Evolutionary conservation across 2,329 filamentous ascomycete genomes (phyloP).

Genomic region (Aspergillus eucalypticola): DNA sequence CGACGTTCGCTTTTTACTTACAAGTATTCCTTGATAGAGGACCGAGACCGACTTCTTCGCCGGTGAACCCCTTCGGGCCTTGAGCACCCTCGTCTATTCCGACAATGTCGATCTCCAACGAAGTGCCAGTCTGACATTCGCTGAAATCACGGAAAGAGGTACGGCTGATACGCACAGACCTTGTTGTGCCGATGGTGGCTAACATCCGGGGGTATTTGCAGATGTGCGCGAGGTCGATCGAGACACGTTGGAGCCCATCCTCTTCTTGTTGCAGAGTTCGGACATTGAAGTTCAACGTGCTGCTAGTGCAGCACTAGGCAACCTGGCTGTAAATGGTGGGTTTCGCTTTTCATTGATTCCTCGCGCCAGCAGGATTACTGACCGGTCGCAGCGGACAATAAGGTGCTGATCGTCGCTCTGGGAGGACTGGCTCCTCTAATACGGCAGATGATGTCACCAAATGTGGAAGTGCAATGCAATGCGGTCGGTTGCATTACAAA

Average conservation of each 20-base stretch:
- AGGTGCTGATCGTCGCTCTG: constrained; percentile 90
- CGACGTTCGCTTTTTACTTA: constrained; percentile 18
- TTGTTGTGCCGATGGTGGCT: neutral
- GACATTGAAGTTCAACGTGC: constrained; percentile 97
- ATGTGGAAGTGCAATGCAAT: constrained; percentile 99
- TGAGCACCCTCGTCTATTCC: constrained; percentile 96
- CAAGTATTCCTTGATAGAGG: constrained; percentile 59
- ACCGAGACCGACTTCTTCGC: constrained; percentile 98
- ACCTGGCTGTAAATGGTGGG: constrained; percentile 92
- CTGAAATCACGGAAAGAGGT: constrained; percentile 98
- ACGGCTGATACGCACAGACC: constrained; percentile 17
- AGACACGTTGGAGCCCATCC: constrained; percentile 91
- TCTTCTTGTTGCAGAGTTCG: constrained; percentile 89
- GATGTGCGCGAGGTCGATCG: constrained; percentile 96
- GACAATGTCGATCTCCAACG: constrained; percentile 98
- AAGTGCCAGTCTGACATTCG: constrained; percentile 96
- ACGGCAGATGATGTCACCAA: constrained; percentile 95
- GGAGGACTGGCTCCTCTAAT: constrained; percentile 89
- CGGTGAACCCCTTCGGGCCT: constrained; percentile 86
- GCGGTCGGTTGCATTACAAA: constrained; percentile 99
- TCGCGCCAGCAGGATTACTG: constrained; percentile 36
- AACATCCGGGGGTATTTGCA: constrained; percentile 40
- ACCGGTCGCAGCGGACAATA: constrained; percentile 81
- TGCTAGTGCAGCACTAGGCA: constrained; percentile 91
- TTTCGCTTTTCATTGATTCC: constrained; percentile 6